phyloP scores from a whole-genome alignment of 495 filamentous ascomycete genomes.

The Neurospora sp. region DNA sequence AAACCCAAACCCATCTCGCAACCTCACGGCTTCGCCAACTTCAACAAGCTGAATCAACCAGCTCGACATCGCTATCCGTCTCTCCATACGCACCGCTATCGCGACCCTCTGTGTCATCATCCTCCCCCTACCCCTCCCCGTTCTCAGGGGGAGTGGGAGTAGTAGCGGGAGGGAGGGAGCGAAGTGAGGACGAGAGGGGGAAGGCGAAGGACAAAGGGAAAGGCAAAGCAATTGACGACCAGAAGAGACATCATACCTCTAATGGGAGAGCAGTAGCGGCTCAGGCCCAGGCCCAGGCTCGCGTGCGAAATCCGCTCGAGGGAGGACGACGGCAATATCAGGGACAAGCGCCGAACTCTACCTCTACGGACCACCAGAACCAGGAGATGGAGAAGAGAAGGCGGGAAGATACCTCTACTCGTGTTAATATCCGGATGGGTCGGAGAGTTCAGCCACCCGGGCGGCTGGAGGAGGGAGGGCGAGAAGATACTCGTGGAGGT shows the following conservation, averaged over 20 bases:
- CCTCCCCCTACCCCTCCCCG: not conserved
- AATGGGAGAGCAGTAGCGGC: not conserved
- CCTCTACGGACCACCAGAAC: no score
- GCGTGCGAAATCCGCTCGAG: not conserved
- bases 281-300: not conserved
- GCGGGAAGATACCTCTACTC: no score
- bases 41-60: no score
- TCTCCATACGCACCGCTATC: not conserved
- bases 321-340: not conserved
- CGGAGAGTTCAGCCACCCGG: no score
- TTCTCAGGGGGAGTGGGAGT: not conserved
- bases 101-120: not conserved
- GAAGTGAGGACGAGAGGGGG: no score
- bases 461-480: no score
- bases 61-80: not conserved
- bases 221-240: not conserved
- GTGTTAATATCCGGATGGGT: no score
- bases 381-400: no score
- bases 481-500: no score
- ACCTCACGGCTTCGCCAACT: no score
- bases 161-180: no score
- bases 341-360: not conserved
- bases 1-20: not conserved
- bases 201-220: not conserved
- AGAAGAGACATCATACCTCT: not conserved